Percentiles rank a stretch among this genome's conserved stretches.
Conservation (phyloP, 139 green algal genomes). For the Desmodesmus armatus region DNA sequence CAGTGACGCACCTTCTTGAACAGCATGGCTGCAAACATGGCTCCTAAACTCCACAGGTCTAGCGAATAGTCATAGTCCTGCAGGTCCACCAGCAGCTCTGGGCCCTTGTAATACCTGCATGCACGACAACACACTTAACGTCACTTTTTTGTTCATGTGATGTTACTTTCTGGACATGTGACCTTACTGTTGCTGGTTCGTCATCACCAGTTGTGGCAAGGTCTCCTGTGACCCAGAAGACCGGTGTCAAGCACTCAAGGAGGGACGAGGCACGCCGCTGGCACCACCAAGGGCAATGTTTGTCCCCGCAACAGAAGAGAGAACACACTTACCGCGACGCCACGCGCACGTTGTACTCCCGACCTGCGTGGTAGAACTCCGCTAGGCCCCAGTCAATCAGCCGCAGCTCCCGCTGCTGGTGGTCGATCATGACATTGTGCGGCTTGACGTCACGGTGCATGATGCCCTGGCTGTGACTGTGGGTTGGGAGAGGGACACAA, state of each 20-base stretch:
- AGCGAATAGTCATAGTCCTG: conserved; percentile 99
- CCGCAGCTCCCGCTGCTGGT: conserved; percentile 89
- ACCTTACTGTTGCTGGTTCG: too few relatives aligned
- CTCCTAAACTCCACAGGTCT: conserved; percentile 97
- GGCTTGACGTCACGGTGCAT: conserved; percentile 88
- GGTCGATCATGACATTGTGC: conserved; percentile 99
- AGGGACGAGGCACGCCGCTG: too few relatives aligned
- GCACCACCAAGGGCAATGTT: too few relatives aligned
- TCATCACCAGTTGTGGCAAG: too few relatives aligned
- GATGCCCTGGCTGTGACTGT: too few relatives aligned
- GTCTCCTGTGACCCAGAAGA: too few relatives aligned
- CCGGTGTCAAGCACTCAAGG: too few relatives aligned
- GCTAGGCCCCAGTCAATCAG: conserved; percentile 99
- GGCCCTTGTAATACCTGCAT: conserved; percentile 74
- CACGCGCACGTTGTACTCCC: conserved; percentile 98
- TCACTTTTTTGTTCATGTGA: too few relatives aligned
- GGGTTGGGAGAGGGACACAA: too few relatives aligned
- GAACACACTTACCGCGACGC: conserved; percentile 63
- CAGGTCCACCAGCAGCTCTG: conserved; percentile 98
- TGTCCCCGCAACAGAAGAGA: background rate
- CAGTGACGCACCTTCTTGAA: too few relatives aligned
- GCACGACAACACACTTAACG: too few relatives aligned
- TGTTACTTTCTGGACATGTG: too few relatives aligned
- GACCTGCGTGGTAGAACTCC: conserved; percentile 98
- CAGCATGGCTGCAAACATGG: conserved; percentile 89